Evolutionary conservation across 2,329 filamentous ascomycete genomes (phyloP).

Genomic region (Apiospora pterosperma): DNA sequence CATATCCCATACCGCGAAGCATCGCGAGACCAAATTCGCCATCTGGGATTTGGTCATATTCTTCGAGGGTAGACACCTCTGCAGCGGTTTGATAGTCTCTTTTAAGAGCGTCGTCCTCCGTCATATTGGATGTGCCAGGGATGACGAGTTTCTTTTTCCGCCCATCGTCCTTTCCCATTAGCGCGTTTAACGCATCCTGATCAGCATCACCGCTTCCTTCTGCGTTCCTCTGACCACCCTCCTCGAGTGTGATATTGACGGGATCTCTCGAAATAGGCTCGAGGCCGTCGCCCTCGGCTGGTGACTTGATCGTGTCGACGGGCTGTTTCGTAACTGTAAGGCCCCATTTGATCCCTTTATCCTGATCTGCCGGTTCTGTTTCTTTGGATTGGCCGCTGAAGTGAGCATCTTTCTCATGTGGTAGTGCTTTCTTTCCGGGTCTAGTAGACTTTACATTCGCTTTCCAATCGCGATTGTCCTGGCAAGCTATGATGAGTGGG

Average conservation of each 20-base stretch:
- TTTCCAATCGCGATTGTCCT: conserved; percentile 32
- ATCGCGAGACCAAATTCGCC: conserved; percentile 93
- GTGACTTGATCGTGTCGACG: conserved; percentile 4
- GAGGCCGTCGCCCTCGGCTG: conserved; percentile 13
- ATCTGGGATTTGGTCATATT: conserved; percentile 86
- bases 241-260: conserved; percentile 9
- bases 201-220: conserved; percentile 30
- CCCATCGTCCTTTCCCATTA: conserved; percentile 53
- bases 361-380: conserved; percentile 25
- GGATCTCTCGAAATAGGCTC: conserved; percentile 5
- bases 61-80: conserved; percentile 71
- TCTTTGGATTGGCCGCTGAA: conserved; percentile 12
- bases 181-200: conserved; percentile 61
- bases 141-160: conserved; percentile 50
- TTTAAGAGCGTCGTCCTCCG: conserved; percentile 66
- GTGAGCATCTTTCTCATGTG: conserved; percentile 4
- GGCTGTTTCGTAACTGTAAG: conserved; percentile 29
- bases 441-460: conserved; percentile 23
- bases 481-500: conserved; percentile 24
- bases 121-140: conserved; percentile 30
- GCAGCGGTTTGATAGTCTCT: conserved; percentile 70
- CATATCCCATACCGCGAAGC: conserved; percentile 93
- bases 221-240: conserved; percentile 4
- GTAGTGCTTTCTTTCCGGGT: conserved; percentile 2
- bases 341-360: conserved; percentile 35